phyloP scores from a whole-genome alignment of 176 grass and related monocot species.

The Musa acuminata region DNA sequence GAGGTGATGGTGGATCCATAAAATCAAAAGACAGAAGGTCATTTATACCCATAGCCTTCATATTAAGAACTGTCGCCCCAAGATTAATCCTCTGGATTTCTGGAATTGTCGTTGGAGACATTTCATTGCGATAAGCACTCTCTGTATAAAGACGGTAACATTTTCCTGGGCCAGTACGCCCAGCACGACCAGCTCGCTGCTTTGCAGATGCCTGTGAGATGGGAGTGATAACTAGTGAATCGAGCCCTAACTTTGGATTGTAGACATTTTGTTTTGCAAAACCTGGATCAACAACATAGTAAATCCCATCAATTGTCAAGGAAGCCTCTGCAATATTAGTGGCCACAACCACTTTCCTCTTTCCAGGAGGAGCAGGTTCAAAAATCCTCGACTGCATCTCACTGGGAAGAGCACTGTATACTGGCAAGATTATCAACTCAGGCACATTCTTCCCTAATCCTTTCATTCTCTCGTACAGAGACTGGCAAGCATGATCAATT shows the following conservation, averaged over 20 bases:
- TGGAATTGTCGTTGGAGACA: conserved; percentile 78
- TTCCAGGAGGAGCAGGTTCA: conserved; percentile 79
- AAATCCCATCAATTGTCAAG: conserved; percentile 94
- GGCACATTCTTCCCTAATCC: conserved; percentile 83
- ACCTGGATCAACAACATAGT: conserved; percentile 91
- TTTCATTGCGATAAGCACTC: conserved; percentile 91
- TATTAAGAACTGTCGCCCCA: conserved; percentile 62
- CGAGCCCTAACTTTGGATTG: conserved; percentile 85
- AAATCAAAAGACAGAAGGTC: conserved; percentile 91
- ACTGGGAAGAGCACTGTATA: conserved; percentile 94
- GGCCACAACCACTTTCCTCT: conserved; percentile 94
- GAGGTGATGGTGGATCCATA: conserved; percentile 89
- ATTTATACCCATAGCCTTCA: conserved; percentile 99
- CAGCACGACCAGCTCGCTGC: conserved; percentile 91
- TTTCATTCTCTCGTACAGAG: conserved; percentile 91
- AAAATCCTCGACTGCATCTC: conserved; percentile 97
- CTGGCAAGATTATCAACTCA: conserved; percentile 83
- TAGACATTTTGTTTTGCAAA: conserved; percentile 94
- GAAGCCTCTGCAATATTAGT: conserved; percentile 97
- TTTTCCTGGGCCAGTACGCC: conserved; percentile 79
- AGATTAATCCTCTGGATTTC: conserved; percentile 96
- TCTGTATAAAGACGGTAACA: conserved; percentile 94
- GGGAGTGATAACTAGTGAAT: conserved; percentile 85
- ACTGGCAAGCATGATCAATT: conserved; percentile 89
- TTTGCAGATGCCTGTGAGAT: conserved; percentile 96